Conservation (phyloP, 2,329 filamentous ascomycete species). For the Colletotrichum aenigma region DNA sequence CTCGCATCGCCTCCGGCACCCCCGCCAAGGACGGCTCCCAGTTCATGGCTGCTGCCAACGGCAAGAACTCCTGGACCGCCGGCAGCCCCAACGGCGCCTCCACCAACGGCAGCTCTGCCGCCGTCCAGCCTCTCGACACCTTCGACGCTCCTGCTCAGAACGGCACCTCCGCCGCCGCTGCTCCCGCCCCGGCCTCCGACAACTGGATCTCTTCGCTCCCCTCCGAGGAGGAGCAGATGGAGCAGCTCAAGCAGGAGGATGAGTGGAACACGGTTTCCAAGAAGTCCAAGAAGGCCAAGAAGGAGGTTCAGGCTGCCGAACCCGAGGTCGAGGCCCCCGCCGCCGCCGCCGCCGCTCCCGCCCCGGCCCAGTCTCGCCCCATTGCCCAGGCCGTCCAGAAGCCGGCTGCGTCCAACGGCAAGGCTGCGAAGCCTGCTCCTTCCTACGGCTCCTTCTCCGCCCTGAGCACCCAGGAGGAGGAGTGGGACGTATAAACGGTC, state of each 20-base stretch:
- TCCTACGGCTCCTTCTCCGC: slow-evolving; percentile 51
- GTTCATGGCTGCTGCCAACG: slow-evolving; percentile 53
- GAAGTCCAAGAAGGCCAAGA: slow-evolving; percentile 48
- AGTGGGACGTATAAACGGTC: slow-evolving; percentile 54
- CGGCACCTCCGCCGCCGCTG: slow-evolving; percentile 33
- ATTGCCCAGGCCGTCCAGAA: slow-evolving; percentile 34
- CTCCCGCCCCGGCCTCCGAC: slow-evolving; percentile 36
- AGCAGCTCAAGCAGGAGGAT: slow-evolving; percentile 57
- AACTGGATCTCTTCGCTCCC: slow-evolving; percentile 57
- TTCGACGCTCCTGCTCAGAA: slow-evolving; percentile 44
- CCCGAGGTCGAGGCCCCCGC: slow-evolving; percentile 34
- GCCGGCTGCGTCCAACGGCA: slow-evolving; percentile 27
- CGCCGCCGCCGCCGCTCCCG: slow-evolving; percentile 27
- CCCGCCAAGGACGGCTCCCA: slow-evolving; percentile 79
- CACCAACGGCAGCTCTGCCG: slow-evolving; percentile 30
- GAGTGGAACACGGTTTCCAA: slow-evolving; percentile 66
- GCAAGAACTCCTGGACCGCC: slow-evolving; percentile 47
- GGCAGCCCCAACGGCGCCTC: slow-evolving; percentile 36
- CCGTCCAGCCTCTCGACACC: slow-evolving; percentile 62
- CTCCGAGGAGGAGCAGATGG: slow-evolving; percentile 67
- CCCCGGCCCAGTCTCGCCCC: slow-evolving; percentile 19
- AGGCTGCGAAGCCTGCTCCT: slow-evolving; percentile 31
- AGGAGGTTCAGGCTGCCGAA: slow-evolving; percentile 43
- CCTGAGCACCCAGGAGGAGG: slow-evolving; percentile 47
- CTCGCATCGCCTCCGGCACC: slow-evolving; percentile 81